A percentile compares a stretch with the other conserved stretches of the same genome.
Conservation (phyloP, 2,329 filamentous ascomycete genomes). For the Lachnellula arida region DNA sequence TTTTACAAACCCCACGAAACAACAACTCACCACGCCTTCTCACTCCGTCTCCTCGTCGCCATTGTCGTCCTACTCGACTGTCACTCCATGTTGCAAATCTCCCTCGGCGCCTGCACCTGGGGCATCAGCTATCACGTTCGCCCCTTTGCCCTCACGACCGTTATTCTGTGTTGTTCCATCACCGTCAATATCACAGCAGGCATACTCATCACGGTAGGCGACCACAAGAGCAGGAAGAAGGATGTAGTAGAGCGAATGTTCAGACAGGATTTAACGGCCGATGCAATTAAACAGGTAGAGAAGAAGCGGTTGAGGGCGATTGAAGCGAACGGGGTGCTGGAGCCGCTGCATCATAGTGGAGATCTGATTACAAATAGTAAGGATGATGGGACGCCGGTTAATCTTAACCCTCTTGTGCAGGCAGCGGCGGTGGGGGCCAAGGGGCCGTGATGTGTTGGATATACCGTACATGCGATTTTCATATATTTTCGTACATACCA, state of each 20-base stretch:
- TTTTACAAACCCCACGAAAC: conserved; percentile 91
- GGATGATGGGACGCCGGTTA: neutral
- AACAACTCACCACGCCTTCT: conserved; percentile 74
- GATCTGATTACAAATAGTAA: neutral
- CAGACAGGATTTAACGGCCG: conserved; percentile 67
- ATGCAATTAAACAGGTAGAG: conserved; percentile 47
- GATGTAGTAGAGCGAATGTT: conserved; percentile 75
- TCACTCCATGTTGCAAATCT: conserved; percentile 76
- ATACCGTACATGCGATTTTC: too few species aligned
- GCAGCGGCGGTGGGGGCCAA: too few species aligned
- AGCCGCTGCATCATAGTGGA: neutral
- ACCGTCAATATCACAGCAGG: conserved; percentile 73
- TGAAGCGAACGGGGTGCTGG: neutral
- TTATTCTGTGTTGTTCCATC: conserved; percentile 76
- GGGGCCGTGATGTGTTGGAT: too few species aligned
- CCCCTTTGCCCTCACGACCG: conserved; percentile 68
- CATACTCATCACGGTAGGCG: conserved; percentile 70
- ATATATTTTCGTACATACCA: too few species aligned
- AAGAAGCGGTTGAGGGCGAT: conserved; percentile 24
- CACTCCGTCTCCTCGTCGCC: conserved; percentile 66
- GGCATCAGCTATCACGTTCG: conserved; percentile 67
- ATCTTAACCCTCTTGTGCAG: too few species aligned
- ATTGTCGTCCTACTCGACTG: conserved; percentile 76
- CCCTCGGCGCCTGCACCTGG: conserved; percentile 75
- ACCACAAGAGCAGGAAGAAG: conserved; percentile 76